A percentile compares a stretch with the other conserved stretches of the same genome.
Evolutionary conservation across 257 asterid species (phyloP).

Genomic region (Prunella vulgaris): DNA sequence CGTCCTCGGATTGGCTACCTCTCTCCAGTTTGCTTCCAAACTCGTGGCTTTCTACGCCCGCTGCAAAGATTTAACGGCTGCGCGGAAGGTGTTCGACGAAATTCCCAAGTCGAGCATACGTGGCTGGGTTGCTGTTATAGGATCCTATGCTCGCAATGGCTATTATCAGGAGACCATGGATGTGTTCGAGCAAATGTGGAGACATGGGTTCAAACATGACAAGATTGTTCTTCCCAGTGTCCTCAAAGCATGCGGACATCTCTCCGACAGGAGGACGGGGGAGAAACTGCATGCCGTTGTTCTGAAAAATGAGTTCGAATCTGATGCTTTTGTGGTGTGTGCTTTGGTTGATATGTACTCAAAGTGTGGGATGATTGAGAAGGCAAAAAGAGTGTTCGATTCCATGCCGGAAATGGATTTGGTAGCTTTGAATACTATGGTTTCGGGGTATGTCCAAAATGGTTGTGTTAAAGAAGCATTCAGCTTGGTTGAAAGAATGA

Average conservation of each 20-base stretch:
- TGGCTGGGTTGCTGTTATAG: slow-evolving; percentile 53
- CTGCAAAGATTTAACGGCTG: slow-evolving; percentile 36
- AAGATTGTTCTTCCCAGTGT: slow-evolving; percentile 59
- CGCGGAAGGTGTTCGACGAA: slow-evolving; percentile 59
- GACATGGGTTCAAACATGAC: slow-evolving; percentile 30
- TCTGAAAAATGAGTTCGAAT: slow-evolving; percentile 36
- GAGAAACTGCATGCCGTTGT: slow-evolving; percentile 41
- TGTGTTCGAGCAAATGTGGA: slow-evolving; percentile 40
- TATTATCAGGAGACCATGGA: slow-evolving; percentile 45
- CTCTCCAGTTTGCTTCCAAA: slow-evolving; percentile 41
- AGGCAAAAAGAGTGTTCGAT: slow-evolving; percentile 49
- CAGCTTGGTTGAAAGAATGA: slow-evolving; percentile 37
- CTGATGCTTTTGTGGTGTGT: slow-evolving; percentile 46
- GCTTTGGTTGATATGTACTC: slow-evolving; percentile 66
- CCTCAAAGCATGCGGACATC: slow-evolving; percentile 69
- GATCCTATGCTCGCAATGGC: slow-evolving; percentile 55
- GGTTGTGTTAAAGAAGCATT: slow-evolving; percentile 35
- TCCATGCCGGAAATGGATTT: slow-evolving; percentile 45
- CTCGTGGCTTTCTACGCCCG: slow-evolving; percentile 38
- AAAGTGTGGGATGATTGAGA: slow-evolving; percentile 42
- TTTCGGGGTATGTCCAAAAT: slow-evolving; percentile 51
- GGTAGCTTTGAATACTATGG: slow-evolving; percentile 57
- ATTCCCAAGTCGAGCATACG: slow-evolving; percentile 46
- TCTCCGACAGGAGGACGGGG: slow-evolving; percentile 46
- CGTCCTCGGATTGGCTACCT: slow-evolving; percentile 37